Evolutionary conservation across 345 rosid genomes (phyloP), one percentile per base, ranked within the genome.

Genomic region (Physaria fendleri): DNA sequence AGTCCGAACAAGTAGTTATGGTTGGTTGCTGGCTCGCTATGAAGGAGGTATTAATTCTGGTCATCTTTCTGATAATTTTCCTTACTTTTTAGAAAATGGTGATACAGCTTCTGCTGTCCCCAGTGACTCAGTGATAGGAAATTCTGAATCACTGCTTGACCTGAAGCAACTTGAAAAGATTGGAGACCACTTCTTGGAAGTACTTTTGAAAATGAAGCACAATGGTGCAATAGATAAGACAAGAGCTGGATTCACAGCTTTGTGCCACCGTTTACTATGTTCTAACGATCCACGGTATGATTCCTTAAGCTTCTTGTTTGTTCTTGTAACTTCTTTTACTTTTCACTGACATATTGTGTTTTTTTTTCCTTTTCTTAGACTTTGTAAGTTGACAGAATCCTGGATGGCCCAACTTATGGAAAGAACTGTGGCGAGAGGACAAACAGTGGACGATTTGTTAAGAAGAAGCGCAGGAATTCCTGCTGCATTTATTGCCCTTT

Each of bases 401-500:
- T 92, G 98, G 98, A 84, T 92, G 96, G 85, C 80, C 66, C 88
- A 86, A 69, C 90, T 92, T 56, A 92, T 92, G 98, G 83, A 84
- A 62, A 82, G 88, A 77, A 92, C 95, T 35, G 74, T 84, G 38
- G 88, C 84, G 42, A 84, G 82, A 66, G 98, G 93, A 73, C 96
- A 92, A 71, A 72, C 77, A 48, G 98, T 92, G 46, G 98, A 92
- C 73, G 87, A 92, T 79, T 63, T 92, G 71, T 75, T 92, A 69
- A 78, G 96, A 71, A 88, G 98, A 84, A 92, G 98, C 77, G 98
- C 98, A 8, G 98, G 98, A 49, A 92, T 92, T 71, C 98, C 98
- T 12, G 98, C 98, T 38, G 95, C 96, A 47, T 92, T 86, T 65
- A 84, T 74, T 71, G 96, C 98, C 65, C 69, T 92, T 46, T 92